A percentile compares a stretch with the other conserved stretches of the same genome.
Evolutionary conservation across 106 monocot genomes (phyloP).

Genomic region (Ottelia alismoides): DNA sequence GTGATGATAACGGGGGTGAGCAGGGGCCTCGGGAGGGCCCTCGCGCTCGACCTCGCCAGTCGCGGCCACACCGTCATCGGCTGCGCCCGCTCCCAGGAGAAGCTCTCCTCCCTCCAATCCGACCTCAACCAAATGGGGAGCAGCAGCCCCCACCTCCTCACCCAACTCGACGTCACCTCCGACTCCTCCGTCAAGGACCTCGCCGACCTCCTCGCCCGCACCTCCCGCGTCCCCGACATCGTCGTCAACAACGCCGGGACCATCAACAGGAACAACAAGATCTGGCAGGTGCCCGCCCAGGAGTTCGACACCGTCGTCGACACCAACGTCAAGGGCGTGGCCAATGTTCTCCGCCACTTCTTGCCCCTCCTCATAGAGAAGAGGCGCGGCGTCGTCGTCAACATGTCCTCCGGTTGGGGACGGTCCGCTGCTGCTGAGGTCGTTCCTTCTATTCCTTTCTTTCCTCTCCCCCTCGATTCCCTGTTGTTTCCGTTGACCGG

Average conservation of each 20-base stretch:
- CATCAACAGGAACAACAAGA: background rate
- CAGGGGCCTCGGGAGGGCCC: conserved; percentile 65
- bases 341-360: background rate
- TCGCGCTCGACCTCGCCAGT: conserved; percentile 61
- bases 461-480: no score
- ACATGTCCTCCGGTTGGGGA: background rate
- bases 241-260: background rate
- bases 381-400: background rate
- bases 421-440: background rate
- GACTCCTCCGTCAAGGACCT: no score
- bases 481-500: no score
- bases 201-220: no score
- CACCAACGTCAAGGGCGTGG: background rate
- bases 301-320: background rate
- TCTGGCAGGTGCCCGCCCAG: background rate
- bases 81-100: conserved; percentile 62
- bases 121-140: no score
- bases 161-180: conserved; percentile 46
- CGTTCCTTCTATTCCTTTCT: no score
- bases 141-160: conserved; percentile 46
- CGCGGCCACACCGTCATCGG: conserved; percentile 76
- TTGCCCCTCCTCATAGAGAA: background rate
- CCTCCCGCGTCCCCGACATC: no score
- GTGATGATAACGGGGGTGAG: conserved; percentile 89
- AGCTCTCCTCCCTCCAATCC: conserved; percentile 31